Base-by-base conservation (phyloP, 331 rosid genomes). In the Arachis monticola region DNA sequence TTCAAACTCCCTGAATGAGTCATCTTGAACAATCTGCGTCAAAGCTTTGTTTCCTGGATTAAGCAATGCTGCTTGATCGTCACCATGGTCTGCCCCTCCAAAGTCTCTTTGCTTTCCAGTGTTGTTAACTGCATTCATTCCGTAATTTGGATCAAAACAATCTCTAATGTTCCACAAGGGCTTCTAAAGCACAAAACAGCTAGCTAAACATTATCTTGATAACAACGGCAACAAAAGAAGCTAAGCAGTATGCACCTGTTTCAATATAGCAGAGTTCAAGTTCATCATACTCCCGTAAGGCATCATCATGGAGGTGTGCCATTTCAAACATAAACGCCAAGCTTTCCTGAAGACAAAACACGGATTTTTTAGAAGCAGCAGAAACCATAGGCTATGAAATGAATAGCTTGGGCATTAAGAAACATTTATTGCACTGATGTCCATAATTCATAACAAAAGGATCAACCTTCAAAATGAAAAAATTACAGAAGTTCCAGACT, bases 401-500 rank as follows among this genome's bases (percentile, higher is more conserved):
- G 61, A 10, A 68, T 47, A 71, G 27, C 41, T 41, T 64, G 70
- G 55, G 67, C 70, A 63, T 70, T 76, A 68, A 64, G 77, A 69
- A 70, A 69, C 63, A 58, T 70, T 30, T 64, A 64, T 76, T 68
- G 66, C 50, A 70, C 52, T 59, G 48, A 57, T 44, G 66, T 64
- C 64, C 63, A 41, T 47, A 71, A 64, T 44, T 81, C 71, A 70
- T 41, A 41, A 64, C 72, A 79, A 79, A 74, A 73, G 79, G 59
- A 83, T 65, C 78, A 77, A 94, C 99, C 99, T 95, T 95, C 61
- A 95, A 17, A 84, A 95, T 87, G 77, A 95, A 92, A 85, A 95
- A 95, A 81, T 95, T 95, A 81, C 99, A 95, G 84, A 95, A 95
- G 88, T 95, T 95, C 99, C 99, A 92, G 76, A 90, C 93, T 76